Conservation (phyloP, 805 yeast species). For the Starmera quercuum region DNA sequence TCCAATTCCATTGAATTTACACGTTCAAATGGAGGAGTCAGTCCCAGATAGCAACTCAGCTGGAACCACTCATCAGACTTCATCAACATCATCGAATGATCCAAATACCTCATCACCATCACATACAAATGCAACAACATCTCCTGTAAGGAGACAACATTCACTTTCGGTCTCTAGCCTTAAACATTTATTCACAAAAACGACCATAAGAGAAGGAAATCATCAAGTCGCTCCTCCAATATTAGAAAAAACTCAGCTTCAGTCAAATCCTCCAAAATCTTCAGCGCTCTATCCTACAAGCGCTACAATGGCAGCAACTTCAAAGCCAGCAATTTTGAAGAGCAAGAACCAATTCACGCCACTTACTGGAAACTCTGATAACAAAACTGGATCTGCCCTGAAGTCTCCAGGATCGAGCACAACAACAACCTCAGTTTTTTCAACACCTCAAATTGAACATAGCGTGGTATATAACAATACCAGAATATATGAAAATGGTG, state of each 20-base stretch:
- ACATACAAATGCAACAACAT: background rate
- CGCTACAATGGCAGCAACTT: background rate
- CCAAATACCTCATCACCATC: background rate
- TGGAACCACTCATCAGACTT: background rate
- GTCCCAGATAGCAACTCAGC: background rate
- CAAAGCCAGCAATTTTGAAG: background rate
- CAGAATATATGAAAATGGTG: slow-evolving; percentile 14
- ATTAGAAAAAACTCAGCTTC: background rate
- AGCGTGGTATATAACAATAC: slow-evolving; percentile 9
- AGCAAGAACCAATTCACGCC: background rate
- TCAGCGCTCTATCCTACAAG: background rate
- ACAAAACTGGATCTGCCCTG: background rate
- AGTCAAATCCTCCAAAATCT: background rate
- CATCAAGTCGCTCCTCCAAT: background rate
- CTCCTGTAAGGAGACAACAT: background rate
- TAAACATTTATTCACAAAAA: background rate
- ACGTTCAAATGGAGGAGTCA: no score
- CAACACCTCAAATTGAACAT: background rate
- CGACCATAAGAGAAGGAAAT: background rate
- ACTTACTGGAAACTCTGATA: background rate
- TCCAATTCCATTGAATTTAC: no score
- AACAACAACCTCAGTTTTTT: background rate
- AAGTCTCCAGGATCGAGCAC: background rate
- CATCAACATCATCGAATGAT: background rate
- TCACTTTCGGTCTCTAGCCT: background rate